Evolutionary conservation across 306 rosid species (phyloP).

Genomic region (Prunus dulcis): DNA sequence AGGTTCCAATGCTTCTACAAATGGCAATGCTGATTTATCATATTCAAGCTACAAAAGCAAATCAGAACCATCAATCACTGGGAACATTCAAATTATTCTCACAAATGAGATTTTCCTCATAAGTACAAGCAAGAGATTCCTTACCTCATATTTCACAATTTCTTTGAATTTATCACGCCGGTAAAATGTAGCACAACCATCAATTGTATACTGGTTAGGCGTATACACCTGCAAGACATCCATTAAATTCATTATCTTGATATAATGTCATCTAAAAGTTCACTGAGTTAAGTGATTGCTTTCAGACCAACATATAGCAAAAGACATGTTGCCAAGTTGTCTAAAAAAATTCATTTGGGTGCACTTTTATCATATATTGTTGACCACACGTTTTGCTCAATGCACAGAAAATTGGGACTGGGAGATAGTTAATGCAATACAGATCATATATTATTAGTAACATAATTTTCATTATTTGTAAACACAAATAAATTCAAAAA

Average conservation of each 20-base stretch:
- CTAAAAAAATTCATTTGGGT: not conserved
- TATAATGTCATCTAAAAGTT: not conserved
- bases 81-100: not conserved
- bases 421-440: not conserved
- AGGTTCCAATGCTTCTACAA: conserved; percentile 17
- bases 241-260: not conserved
- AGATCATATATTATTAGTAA: not conserved
- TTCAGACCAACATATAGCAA: not conserved
- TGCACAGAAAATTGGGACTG: not conserved
- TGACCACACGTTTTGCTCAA: not conserved
- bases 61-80: not conserved
- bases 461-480: not conserved
- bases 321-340: not conserved
- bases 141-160: conserved; percentile 26
- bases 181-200: conserved; percentile 44
- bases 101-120: not conserved
- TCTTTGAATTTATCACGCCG: conserved; percentile 24
- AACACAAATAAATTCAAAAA: not conserved
- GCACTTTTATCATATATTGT: not conserved
- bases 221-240: conserved; percentile 18
- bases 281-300: not conserved
- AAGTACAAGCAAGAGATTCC: not conserved
- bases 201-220: not conserved
- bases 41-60: conserved; percentile 29
- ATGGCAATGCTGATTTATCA: not conserved